phyloP scores from a whole-genome alignment of 768 basidiomycete genomes.

The Amanita phalloides region DNA sequence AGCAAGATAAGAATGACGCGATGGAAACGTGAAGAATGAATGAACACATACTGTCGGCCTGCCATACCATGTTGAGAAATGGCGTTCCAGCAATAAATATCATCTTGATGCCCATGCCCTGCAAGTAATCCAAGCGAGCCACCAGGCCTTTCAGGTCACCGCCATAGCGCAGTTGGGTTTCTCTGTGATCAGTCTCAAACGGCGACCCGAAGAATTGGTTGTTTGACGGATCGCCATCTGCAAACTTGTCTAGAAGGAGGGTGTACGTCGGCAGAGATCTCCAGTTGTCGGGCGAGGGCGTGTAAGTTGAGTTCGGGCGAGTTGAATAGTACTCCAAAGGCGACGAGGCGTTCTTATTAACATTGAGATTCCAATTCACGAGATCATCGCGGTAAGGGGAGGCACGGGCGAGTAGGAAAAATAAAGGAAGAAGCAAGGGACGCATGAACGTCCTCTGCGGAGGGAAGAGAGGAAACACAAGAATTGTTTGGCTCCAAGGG shows the following conservation, averaged over 20 bases:
- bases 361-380: constrained; percentile 67
- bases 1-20: constrained; percentile 8
- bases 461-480: constrained; percentile 7
- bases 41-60: constrained; percentile 74
- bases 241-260: constrained; percentile 85
- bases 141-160: constrained; percentile 80
- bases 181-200: constrained; percentile 78
- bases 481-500: constrained; percentile 11
- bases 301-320: constrained; percentile 58
- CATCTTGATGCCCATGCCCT: constrained; percentile 77
- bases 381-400: constrained; percentile 64
- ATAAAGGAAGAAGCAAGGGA: constrained; percentile 28
- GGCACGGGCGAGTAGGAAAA: constrained; percentile 30
- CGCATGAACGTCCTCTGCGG: constrained; percentile 24
- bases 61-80: constrained; percentile 96
- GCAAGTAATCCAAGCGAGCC: constrained; percentile 72
- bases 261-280: constrained; percentile 72
- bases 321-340: constrained; percentile 55
- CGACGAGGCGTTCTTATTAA: constrained; percentile 58
- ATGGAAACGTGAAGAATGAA: not conserved
- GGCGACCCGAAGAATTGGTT: constrained; percentile 80
- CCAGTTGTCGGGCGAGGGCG: constrained; percentile 79
- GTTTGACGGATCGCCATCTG: constrained; percentile 85
- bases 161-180: constrained; percentile 83
- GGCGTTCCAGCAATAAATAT: constrained; percentile 91